A percentile compares a stretch with the other conserved stretches of the same genome.
Evolutionary conservation across 2,329 filamentous ascomycete species (phyloP).

Genomic region (Penicillium frequentans): DNA sequence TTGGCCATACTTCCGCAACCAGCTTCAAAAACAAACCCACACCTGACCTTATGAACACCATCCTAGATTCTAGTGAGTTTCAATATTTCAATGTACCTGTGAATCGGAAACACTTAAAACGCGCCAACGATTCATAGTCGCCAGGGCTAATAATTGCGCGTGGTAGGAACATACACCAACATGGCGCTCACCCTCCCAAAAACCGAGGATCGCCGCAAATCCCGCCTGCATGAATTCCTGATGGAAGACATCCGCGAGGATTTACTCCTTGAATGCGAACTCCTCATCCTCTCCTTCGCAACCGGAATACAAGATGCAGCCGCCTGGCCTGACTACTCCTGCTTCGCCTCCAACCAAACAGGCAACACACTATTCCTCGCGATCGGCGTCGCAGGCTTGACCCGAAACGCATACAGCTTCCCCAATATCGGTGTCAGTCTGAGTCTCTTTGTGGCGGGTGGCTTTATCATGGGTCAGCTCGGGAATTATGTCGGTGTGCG

Average conservation of each 20-base stretch:
- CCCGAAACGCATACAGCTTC: constrained; percentile 52
- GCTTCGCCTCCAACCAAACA: constrained; percentile 65
- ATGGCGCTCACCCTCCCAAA: constrained; percentile 3
- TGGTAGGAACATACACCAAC: not conserved
- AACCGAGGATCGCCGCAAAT: not conserved
- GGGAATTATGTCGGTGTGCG: constrained; percentile 55
- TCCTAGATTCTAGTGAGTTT: not conserved
- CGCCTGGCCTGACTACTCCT: constrained; percentile 62
- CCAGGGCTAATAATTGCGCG: not conserved
- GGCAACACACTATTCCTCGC: constrained; percentile 65
- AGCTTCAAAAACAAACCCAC: not conserved
- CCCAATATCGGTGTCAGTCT: constrained; percentile 58
- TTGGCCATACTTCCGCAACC: not conserved
- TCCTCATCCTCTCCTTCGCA: constrained; percentile 40
- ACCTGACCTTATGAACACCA: not conserved
- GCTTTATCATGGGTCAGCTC: constrained; percentile 57
- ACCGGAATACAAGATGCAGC: constrained; percentile 55
- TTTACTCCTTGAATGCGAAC: constrained; percentile 32
- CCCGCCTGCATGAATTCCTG: constrained; percentile 4
- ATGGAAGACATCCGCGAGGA: constrained; percentile 23
- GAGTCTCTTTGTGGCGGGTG: constrained; percentile 57
- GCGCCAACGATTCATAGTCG: not conserved
- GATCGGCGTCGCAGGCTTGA: constrained; percentile 50
- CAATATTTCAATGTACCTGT: not conserved
- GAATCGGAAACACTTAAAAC: not conserved